Evolutionary conservation across 2,329 filamentous ascomycete genomes (phyloP).

Genomic region (Colletotrichum lentis): DNA sequence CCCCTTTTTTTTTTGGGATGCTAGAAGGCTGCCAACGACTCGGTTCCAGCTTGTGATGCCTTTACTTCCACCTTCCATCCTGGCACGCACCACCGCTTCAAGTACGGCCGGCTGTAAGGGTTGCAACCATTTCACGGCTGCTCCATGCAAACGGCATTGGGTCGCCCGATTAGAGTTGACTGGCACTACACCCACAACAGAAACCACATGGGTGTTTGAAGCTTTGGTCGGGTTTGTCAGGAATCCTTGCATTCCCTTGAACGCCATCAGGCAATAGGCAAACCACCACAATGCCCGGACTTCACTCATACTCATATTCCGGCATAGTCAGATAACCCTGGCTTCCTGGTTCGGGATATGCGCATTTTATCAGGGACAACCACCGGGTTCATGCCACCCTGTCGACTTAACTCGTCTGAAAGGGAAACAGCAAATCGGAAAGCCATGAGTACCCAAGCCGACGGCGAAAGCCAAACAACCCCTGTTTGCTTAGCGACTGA

Average conservation of each 20-base stretch:
- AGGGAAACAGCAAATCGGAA: not conserved
- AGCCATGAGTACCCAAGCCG: not conserved
- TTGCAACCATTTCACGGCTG: constrained; percentile 2
- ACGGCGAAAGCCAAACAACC: not conserved
- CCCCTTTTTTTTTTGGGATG: not conserved
- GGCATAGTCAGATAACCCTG: not conserved
- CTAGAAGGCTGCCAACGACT: constrained; percentile 14
- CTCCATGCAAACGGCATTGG: not conserved
- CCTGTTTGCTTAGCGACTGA: no score
- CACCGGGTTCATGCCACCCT: not conserved
- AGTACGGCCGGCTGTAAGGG: not conserved
- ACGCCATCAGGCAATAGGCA: not conserved
- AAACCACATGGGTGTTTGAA: not conserved
- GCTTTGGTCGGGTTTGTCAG: not conserved
- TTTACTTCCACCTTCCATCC: not conserved
- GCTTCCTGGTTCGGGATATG: not conserved
- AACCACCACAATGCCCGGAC: not conserved
- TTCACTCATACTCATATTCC: not conserved
- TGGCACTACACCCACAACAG: constrained; percentile 20
- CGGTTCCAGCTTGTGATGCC: constrained; percentile 10
- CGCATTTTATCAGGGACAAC: constrained; percentile 6
- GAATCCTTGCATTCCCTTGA: constrained; percentile 4
- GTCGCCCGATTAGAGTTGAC: constrained; percentile 14
- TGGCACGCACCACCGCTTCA: not conserved
- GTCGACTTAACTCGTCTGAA: constrained; percentile 8